These are phyloP conservation scores for Lichtheimia corymbifera DNA, from an alignment of 371 early-diverging fungal species.

Conservation along the genomic window DNA sequence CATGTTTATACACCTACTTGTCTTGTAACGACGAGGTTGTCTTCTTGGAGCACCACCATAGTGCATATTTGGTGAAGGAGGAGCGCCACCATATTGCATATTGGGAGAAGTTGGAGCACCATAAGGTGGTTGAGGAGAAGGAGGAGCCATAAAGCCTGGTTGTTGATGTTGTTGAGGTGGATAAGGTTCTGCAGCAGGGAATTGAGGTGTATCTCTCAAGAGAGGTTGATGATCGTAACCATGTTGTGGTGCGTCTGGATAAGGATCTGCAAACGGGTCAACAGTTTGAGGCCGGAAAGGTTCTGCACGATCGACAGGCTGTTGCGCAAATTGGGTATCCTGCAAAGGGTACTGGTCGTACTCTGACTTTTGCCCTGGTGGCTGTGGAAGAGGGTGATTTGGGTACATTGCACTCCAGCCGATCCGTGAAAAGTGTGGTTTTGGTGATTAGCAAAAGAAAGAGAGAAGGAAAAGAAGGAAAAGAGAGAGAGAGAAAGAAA, in stretches of 20 bases:
- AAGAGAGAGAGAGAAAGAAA: conserved; percentile 4
- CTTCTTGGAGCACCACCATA: conserved; percentile 56
- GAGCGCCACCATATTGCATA: conserved; percentile 7
- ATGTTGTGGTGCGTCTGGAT: conserved; percentile 16
- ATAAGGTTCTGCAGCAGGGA: neutral
- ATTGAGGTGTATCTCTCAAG: conserved; percentile 20
- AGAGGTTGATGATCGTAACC: conserved; percentile 31
- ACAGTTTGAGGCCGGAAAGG: conserved; percentile 16
- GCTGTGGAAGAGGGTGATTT: conserved; percentile 14
- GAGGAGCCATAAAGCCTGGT: neutral
- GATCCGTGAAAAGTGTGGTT: no score
- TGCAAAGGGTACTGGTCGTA: conserved; percentile 47
- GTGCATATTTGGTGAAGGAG: conserved; percentile 38
- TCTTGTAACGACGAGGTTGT: conserved; percentile 64
- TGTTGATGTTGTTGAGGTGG: neutral
- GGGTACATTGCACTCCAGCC: conserved; percentile 8
- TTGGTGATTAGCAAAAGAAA: neutral
- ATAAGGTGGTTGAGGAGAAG: conserved; percentile 7
- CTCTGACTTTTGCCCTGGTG: conserved; percentile 24
- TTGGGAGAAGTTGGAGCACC: neutral
- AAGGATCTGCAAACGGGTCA: conserved; percentile 36
- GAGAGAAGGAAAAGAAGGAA: neutral
- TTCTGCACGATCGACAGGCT: conserved; percentile 32
- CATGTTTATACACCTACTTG: conserved; percentile 35
- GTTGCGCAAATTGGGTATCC: conserved; percentile 40